Evolutionary conservation across 177 flowering plant genomes (phyloP).

Genomic region (Vitis hybrid): DNA sequence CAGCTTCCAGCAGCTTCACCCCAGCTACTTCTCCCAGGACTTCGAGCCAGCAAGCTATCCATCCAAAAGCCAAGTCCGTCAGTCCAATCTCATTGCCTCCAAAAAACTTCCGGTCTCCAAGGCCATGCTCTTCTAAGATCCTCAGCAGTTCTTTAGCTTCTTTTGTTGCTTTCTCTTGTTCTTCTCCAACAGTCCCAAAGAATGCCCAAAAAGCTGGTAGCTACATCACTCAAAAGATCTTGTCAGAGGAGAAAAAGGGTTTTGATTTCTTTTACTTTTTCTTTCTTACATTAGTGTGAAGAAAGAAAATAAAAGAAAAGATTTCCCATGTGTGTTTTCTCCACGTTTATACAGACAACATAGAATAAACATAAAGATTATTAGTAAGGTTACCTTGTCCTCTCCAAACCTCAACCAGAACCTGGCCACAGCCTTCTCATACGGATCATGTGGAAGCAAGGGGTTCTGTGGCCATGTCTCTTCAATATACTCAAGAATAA

Average conservation of each 20-base stretch:
- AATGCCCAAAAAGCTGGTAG: background rate
- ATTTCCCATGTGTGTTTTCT: background rate
- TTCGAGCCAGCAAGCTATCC: constrained; percentile 22
- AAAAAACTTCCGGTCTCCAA: constrained; percentile 29
- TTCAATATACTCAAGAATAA: constrained; percentile 35
- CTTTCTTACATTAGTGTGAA: no score
- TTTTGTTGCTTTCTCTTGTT: constrained; percentile 25
- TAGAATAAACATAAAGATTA: background rate
- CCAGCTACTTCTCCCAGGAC: constrained; percentile 27
- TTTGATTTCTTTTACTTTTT: no score
- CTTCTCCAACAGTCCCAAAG: constrained; percentile 20
- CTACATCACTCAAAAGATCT: constrained; percentile 2
- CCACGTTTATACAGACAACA: background rate
- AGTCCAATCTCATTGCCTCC: constrained; percentile 30
- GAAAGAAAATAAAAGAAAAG: background rate
- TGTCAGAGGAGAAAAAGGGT: background rate
- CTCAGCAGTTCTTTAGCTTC: constrained; percentile 22
- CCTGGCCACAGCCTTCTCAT: constrained; percentile 21
- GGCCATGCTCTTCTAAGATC: constrained; percentile 28
- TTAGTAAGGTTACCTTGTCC: constrained; percentile 12
- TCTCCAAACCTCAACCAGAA: constrained; percentile 26
- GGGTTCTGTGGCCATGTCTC: constrained; percentile 29
- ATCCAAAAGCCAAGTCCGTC: constrained; percentile 26
- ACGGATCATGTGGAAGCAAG: constrained; percentile 23
- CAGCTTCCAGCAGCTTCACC: constrained; percentile 18